phyloP scores from a whole-genome alignment of 495 filamentous ascomycete genomes.

The Aspergillus homomorphus region DNA sequence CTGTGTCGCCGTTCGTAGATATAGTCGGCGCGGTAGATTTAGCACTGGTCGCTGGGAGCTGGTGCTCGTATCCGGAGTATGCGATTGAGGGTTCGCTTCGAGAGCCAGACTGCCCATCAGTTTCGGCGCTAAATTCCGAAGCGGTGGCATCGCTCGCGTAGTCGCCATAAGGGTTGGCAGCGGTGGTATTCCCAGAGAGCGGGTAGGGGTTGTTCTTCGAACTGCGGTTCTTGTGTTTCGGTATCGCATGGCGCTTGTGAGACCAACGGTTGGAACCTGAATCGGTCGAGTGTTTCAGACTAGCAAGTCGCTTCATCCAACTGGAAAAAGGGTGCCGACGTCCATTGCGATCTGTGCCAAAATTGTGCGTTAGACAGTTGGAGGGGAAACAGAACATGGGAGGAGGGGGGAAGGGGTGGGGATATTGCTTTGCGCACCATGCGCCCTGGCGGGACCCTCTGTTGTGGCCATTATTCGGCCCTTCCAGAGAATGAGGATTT shows the following conservation, averaged over 20 bases:
- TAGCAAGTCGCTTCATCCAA: constrained; percentile 92
- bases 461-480: constrained; percentile 60
- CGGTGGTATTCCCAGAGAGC: constrained; percentile 48
- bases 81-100: constrained; percentile 53
- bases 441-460: constrained; percentile 59
- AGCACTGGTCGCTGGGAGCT: constrained; percentile 57
- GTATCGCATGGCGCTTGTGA: constrained; percentile 45
- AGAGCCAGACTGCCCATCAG: constrained; percentile 32
- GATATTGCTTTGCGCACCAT: constrained; percentile 52
- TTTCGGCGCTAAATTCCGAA: constrained; percentile 33
- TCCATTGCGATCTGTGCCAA: constrained; percentile 55
- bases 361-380: constrained; percentile 20
- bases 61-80: constrained; percentile 57
- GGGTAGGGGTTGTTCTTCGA: constrained; percentile 81
- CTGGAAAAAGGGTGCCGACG: constrained; percentile 84
- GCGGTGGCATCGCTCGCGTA: constrained; percentile 49
- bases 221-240: constrained; percentile 57
- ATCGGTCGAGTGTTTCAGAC: constrained; percentile 65
- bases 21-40: constrained; percentile 74
- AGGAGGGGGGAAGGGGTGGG: not conserved
- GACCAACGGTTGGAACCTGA: constrained; percentile 45
- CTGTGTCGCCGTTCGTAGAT: constrained; percentile 73
- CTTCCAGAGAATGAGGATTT: not conserved
- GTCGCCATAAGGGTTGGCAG: constrained; percentile 31
- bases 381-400: constrained; percentile 2